Evolutionary conservation across 306 rosid species (phyloP), one percentile per base, ranked within the genome.

Genomic region (Cucumis cinereus): DNA sequence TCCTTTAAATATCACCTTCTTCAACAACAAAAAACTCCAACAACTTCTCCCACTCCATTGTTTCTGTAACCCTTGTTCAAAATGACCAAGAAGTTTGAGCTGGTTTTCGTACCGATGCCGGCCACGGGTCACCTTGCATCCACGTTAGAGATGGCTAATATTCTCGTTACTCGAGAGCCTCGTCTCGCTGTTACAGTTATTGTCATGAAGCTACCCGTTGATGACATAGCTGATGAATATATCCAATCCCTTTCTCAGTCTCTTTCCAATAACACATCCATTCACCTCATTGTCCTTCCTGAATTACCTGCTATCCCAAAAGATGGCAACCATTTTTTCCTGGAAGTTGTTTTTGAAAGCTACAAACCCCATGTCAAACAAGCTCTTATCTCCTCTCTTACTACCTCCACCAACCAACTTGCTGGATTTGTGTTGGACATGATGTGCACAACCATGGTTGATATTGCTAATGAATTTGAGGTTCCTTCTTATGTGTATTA

Each of bases 51-150:
- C n/a, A n/a, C n/a, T n/a, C n/a, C 9, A 50, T 2, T 57, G 3
- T 13, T 12, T 13, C 38, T 26, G 6, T 24, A 41, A 9, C 8
- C 8, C 6, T 36, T 26, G 11, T 4, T 28, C 11, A 35, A 36
- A n/a, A 64, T 63, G 50, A 49, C 11, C 15, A 19, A 64, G 10
- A 38, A 64, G 4, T n/a, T 64, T 11, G 72, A 64, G 72, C 30
- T 64, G 5, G 50, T 87, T 4, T 77, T 87, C 82, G 15, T 87
- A 8, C 84, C 87, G 0, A 0, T 5, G 12, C 53, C 78, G 5
- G 84, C 43, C 8, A 55, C 53, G 22, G 88, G 88, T 26, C 90
- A 87, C 74, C 61, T 84, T 0, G 50, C 15, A 0, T 40, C 90
- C 1, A 8, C 68, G 6, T 53, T 82, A 1, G 86, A 76, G 68